Evolutionary conservation across 2,329 filamentous ascomycete species (phyloP).

Genomic region (Talaromyces amestolkiae): DNA sequence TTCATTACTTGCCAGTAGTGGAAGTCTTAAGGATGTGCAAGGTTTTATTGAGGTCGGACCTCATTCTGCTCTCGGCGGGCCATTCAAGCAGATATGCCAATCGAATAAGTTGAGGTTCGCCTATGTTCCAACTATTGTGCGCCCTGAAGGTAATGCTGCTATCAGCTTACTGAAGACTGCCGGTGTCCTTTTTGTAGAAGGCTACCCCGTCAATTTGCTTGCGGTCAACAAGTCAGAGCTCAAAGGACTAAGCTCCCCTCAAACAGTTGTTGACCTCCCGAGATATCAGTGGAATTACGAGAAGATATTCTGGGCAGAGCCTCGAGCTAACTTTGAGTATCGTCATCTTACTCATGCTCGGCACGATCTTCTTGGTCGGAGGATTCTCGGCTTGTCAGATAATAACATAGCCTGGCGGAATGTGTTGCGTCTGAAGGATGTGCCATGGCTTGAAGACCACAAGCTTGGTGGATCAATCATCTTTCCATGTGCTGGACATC

Average conservation of each 20-base stretch:
- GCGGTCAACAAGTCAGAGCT: too few species aligned
- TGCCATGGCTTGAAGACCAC: too few species aligned
- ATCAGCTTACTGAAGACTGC: background rate
- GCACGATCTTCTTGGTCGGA: slow-evolving; percentile 6
- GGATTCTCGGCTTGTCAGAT: background rate
- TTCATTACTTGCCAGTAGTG: too few species aligned
- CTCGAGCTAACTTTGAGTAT: background rate
- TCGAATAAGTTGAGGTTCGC: background rate
- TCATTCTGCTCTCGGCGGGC: background rate
- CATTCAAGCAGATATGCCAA: background rate
- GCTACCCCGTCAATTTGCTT: too few species aligned
- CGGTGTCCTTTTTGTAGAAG: background rate
- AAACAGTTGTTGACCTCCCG: background rate
- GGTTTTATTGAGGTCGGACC: slow-evolving; percentile 4
- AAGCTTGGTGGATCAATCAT: too few species aligned
- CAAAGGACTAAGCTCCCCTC: background rate
- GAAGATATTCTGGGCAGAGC: background rate
- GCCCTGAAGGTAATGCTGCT: background rate
- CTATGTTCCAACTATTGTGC: background rate
- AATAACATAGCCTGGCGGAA: too few species aligned
- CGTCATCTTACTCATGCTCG: background rate
- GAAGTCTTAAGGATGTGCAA: too few species aligned
- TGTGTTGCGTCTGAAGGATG: too few species aligned
- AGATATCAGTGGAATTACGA: slow-evolving; percentile 9
- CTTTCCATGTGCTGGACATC: too few species aligned